Base-by-base conservation (phyloP, 768 basidiomycete species). In the Lentinula sp. region DNA sequence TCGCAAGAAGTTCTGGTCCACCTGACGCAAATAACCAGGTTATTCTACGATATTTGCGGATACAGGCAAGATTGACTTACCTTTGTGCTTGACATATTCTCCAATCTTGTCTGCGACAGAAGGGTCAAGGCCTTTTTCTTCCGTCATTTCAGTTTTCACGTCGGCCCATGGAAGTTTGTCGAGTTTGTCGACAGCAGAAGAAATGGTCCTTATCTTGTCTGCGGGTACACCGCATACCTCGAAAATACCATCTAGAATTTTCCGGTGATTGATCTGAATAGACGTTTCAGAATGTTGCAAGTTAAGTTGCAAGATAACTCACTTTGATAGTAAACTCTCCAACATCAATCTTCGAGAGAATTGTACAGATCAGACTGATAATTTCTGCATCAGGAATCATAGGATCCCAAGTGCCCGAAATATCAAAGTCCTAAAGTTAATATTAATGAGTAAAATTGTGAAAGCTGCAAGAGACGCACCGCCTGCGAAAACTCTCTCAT, bases 401-500 rank as follows among this genome's bases (percentile, higher is more conserved):
- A 3, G 93, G 76, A 72, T 99, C 97, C 87, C 92, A 98, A 7
- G 72, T 69, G 8, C 97, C 97, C 35, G 90, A 85, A 57, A 98
- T 94, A 72, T 98, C 97, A 68, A 98, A 91, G 73, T 99, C 96
- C 95, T 96, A 66, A 20, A 42, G 12, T 15, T 18, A 3, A 59
- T 49, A 52, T 57, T 10, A 55, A 20, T 10, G 15, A 36, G 39
- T 43, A 60, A 49, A 6, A 28, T 49, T 55, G 42, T 23, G 32
- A 16, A 46, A 35, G 46, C 6, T 8, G 8, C 45, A 57, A 48
- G 3, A 4, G 4, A 77, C 85, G 66, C 65, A 95, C 93, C 64
- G 96, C 97, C 74, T 99, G 97, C 68, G 90, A 93, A 69, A 99
- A 99, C 77, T 99, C 97, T 62, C 97, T 85, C 95, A 99, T 97